Base-by-base conservation (phyloP, 2,329 filamentous ascomycete species). In the Trichoderma oligosporum region DNA sequence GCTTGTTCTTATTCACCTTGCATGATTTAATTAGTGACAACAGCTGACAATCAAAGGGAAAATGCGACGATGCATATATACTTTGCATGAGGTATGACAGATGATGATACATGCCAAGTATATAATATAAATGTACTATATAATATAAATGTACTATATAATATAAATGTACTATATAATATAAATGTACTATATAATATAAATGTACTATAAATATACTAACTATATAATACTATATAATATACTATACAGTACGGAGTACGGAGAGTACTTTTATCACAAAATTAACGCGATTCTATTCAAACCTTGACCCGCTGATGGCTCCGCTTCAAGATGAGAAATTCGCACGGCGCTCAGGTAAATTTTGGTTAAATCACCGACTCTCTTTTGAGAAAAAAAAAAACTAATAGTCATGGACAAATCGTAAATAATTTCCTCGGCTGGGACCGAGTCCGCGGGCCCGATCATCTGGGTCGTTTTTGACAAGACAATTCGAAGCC, bases 381-480 rank as follows among this genome's bases (percentile, higher is more conserved):
- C 35, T n/a, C 47, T 18, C n/a, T n/a, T n/a, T 12, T 45, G 16
- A 24, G 24, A 36, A 20, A 29, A 36, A 55, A 38, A 11, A 31
- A 31, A 31, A 31, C 27, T 31, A 31, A 31, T 31, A 31, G 6
- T 31, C 29, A 39, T 36, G 3, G 18, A 41, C 38, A 35, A n/a
- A 41, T 53, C 49, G 49, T 42, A 33, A 45, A 11, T n/a, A n/a
- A 16, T 18, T 35, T 27, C 33, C 53, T 56, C 53, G 53, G 53
- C 44, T 25, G 53, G 53, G 36, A 56, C 53, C 53, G 53, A 56
- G 16, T 48, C 53, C 53, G 44, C 36, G 53, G 53, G 44, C 29
- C 53, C 44, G 53, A 56, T 48, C 42, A 22, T 41, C 41, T 22
- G 51, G 51, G 39, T 29, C 52, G 5, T 46, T 22, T 38, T 46